Evolutionary conservation across 2,329 filamentous ascomycete species (phyloP).

Genomic region (Phaeosphaeriaceae sp.): DNA sequence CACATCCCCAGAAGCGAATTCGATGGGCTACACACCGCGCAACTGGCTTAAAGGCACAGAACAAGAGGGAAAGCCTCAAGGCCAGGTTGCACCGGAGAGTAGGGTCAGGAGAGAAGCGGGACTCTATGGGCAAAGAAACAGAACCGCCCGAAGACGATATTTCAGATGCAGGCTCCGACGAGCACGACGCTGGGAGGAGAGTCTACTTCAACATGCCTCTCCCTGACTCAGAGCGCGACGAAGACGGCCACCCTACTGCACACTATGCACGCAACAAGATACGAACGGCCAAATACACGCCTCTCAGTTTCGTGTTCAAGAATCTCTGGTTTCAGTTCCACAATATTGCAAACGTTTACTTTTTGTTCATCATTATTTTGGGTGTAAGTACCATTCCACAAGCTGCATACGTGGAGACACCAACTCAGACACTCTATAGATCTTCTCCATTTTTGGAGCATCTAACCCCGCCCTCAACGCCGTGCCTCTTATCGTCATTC

Average conservation of each 20-base stretch:
- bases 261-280: constrained; percentile 93
- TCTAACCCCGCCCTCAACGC: constrained; percentile 88
- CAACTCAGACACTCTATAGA: constrained; percentile 60
- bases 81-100: constrained; percentile 72
- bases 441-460: constrained; percentile 95
- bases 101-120: constrained; percentile 68
- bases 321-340: constrained; percentile 98
- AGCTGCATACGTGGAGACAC: constrained; percentile 9
- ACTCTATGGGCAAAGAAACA: constrained; percentile 49
- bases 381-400: constrained; percentile 68
- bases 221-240: constrained; percentile 75
- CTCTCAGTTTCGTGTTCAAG: constrained; percentile 92
- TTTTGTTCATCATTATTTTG: constrained; percentile 94
- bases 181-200: constrained; percentile 54
- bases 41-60: constrained; percentile 73
- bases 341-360: constrained; percentile 98
- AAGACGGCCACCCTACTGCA: constrained; percentile 74
- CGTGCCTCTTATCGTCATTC: constrained; percentile 90
- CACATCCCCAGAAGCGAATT: constrained; percentile 74
- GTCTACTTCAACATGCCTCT: constrained; percentile 89
- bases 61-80: constrained; percentile 83
- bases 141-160: constrained; percentile 48
- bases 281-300: constrained; percentile 95
- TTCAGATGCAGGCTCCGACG: constrained; percentile 49
- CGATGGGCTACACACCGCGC: constrained; percentile 96